Evolutionary conservation across 306 rosid species (phyloP).

Genomic region (Prunus mira): DNA sequence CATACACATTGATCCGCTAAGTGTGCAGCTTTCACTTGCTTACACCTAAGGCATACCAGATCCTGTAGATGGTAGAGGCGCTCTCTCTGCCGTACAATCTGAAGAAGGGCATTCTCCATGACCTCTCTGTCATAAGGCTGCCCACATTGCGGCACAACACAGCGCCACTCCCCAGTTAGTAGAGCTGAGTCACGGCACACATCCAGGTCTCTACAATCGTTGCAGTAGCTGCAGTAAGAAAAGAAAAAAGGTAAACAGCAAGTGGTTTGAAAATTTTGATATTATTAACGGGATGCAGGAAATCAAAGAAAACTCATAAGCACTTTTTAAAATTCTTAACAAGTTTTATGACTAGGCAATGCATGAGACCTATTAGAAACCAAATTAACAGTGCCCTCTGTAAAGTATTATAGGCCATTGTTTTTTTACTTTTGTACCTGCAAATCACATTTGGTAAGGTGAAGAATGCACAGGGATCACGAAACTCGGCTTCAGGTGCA

Average conservation of each 20-base stretch:
- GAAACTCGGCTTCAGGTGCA: slow-evolving; percentile 89
- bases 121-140: slow-evolving; percentile 81
- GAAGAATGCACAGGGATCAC: slow-evolving; percentile 55
- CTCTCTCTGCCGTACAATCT: slow-evolving; percentile 79
- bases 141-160: slow-evolving; percentile 84
- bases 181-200: slow-evolving; percentile 70
- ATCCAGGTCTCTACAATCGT: slow-evolving; percentile 87
- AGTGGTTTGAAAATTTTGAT: slow-evolving; percentile 9
- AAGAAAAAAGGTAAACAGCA: neutral
- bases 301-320: neutral
- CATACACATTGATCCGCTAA: slow-evolving; percentile 79
- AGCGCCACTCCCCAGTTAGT: slow-evolving; percentile 70
- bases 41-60: slow-evolving; percentile 62
- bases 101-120: slow-evolving; percentile 75
- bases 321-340: neutral
- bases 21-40: slow-evolving; percentile 83
- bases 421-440: slow-evolving; percentile 47
- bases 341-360: neutral
- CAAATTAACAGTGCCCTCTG: neutral
- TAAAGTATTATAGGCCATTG: neutral
- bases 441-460: slow-evolving; percentile 78
- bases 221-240: slow-evolving; percentile 62
- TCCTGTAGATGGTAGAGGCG: slow-evolving; percentile 82
- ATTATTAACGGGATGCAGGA: neutral
- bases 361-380: neutral